Evolutionary conservation across 1,139 yeast genomes (phyloP).

Genomic region (Debaryomyces coudertii): DNA sequence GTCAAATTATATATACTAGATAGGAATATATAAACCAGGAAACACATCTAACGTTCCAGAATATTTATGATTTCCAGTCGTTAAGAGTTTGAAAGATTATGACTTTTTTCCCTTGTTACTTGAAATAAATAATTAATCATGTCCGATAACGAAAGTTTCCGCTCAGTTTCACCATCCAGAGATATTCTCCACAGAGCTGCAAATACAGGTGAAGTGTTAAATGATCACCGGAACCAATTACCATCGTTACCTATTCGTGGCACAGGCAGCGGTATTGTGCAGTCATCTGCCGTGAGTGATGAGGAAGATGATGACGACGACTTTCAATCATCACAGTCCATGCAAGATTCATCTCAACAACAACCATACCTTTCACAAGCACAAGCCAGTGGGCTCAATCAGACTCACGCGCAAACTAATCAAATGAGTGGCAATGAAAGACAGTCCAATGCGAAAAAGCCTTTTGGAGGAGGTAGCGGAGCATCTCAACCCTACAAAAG

Average conservation of each 20-base stretch:
- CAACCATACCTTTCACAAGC: not conserved
- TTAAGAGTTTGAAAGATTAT: constrained; percentile 6
- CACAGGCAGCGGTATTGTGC: not conserved
- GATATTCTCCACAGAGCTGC: constrained; percentile 35
- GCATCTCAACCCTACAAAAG: constrained; percentile 7
- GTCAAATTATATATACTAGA: constrained; percentile 1
- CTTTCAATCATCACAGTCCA: not conserved
- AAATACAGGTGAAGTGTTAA: constrained; percentile 51
- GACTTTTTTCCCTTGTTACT: constrained; percentile 3
- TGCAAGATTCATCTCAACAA: not conserved
- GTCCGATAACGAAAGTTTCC: constrained; percentile 52
- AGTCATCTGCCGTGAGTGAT: constrained; percentile 16
- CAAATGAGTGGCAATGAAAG: not conserved
- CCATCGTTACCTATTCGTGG: constrained; percentile 38
- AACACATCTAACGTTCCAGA: not conserved
- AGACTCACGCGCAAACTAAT: not conserved
- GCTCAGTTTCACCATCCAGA: constrained; percentile 38
- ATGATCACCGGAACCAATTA: constrained; percentile 61
- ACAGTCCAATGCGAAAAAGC: not conserved
- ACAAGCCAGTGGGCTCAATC: not conserved
- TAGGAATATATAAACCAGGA: not conserved
- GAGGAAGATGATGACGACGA: constrained; percentile 13
- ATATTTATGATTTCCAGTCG: constrained; percentile 5
- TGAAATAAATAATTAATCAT: constrained; percentile 23
- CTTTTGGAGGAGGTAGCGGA: not conserved